These are phyloP conservation scores for Zasmidium angulare DNA, from an alignment of 2,329 filamentous ascomycete species.

Conservation along the genomic window DNA sequence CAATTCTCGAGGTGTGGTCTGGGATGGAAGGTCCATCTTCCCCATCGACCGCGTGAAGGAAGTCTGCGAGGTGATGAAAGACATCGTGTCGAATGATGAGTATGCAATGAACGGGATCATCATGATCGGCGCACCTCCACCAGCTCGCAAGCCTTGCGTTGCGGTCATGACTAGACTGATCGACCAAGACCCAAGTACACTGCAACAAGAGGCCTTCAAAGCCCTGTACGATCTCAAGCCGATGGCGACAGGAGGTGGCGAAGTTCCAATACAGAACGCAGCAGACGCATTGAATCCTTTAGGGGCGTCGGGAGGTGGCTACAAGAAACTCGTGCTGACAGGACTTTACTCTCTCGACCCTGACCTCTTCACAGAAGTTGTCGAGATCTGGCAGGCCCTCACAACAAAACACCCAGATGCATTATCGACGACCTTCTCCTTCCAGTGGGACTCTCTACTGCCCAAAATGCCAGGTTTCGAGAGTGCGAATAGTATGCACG, in stretches of 20 bases:
- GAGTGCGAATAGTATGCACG: background rate
- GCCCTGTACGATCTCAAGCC: constrained; percentile 27
- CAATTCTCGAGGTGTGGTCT: constrained; percentile 24
- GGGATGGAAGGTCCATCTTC: constrained; percentile 34
- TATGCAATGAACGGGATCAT: constrained; percentile 28
- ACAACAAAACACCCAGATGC: constrained; percentile 1
- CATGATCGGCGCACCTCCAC: constrained; percentile 30
- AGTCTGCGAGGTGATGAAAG: constrained; percentile 28
- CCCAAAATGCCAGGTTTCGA: background rate
- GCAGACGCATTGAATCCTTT: constrained; percentile 26
- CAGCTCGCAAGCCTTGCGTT: constrained; percentile 21
- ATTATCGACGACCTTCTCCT: constrained; percentile 1
- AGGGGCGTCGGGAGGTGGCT: constrained; percentile 22
- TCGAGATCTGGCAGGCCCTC: constrained; percentile 3
- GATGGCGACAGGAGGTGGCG: constrained; percentile 18
- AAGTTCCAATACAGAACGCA: constrained; percentile 28
- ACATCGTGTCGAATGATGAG: constrained; percentile 13
- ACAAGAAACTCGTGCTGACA: constrained; percentile 28
- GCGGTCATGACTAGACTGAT: constrained; percentile 13
- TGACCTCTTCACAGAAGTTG: background rate
- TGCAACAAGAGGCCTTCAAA: constrained; percentile 22
- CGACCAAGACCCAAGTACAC: background rate
- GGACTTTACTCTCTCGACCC: constrained; percentile 24
- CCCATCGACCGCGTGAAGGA: constrained; percentile 28
- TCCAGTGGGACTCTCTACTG: constrained; percentile 12